phyloP scores from a whole-genome alignment of 75 land plant species.

The Ceratopteris richardii region DNA sequence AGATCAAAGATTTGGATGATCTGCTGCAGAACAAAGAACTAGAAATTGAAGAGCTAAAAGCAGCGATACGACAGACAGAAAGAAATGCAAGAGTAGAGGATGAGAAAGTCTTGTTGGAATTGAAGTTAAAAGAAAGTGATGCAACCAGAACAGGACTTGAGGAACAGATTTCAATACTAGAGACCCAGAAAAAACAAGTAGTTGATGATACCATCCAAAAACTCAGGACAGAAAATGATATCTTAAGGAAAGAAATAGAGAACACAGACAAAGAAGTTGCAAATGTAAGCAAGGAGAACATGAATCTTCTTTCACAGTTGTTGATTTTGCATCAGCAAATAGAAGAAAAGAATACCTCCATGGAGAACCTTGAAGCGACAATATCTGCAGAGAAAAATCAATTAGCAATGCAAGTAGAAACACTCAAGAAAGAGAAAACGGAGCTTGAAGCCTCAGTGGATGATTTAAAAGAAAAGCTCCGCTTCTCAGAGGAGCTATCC shows the following conservation, averaged over 20 bases:
- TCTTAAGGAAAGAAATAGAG: neutral
- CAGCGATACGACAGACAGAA: neutral
- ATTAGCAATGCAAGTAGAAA: neutral
- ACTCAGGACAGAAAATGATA: neutral
- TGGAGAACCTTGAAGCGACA: neutral
- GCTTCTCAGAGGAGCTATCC: neutral
- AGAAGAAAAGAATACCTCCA: neutral
- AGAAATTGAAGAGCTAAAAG: conserved; percentile 3
- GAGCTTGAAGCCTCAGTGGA: neutral
- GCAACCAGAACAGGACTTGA: neutral
- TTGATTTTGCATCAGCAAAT: neutral
- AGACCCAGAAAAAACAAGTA: neutral
- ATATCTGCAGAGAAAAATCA: neutral
- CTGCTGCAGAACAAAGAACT: conserved; percentile 45
- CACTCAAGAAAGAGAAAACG: neutral
- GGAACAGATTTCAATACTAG: neutral
- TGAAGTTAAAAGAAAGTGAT: neutral
- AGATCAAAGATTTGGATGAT: conserved; percentile 66
- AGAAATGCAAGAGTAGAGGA: neutral
- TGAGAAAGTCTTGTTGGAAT: neutral
- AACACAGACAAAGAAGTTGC: neutral
- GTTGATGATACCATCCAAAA: neutral
- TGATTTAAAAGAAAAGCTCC: conserved; percentile 5
- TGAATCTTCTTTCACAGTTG: neutral
- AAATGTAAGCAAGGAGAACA: neutral